Base-by-base conservation (phyloP, 306 rosid genomes). In the Acacia crassicarpa region DNA sequence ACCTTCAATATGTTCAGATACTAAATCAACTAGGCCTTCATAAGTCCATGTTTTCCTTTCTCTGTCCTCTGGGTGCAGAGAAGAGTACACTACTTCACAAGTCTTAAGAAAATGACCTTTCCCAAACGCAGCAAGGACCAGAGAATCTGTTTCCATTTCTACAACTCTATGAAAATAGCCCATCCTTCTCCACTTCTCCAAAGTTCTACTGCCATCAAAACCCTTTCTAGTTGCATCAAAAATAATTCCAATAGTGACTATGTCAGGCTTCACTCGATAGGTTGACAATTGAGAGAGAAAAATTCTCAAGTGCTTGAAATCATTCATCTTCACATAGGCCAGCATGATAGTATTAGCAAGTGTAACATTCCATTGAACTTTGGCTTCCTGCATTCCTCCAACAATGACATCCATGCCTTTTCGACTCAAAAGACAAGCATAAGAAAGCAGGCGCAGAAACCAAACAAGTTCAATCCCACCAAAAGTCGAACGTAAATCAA, bases 71-170 rank as follows among this genome's bases (percentile, higher is more conserved):
- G 90, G 88, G 9, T 83, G 82, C 72, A 91, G 89, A 6, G 87
- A 79, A 72, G 93, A 82, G 86, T 85, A 90, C 35, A 80, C 83
- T 69, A 63, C 80, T 85, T 90, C 94, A 74, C 90, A 89, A 65
- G 80, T 79, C 83, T 79, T 80, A 43, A 90, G 93, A 82, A 93
- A 90, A 78, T 76, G 69, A 15, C 94, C 98, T 83, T 91, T 90
- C 75, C 98, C 98, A 84, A 93, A 93, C 30, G 94, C 87, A 66
- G 86, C 68, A 72, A 93, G 85, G 83, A 91, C 96, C 25, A 91
- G 83, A 38, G 94, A 82, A 89, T 93, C 92, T 3, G 94, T 90
- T 72, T 89, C 75, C 89, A 89, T 89, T 80, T 91, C 91, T 43
- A 86, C 96, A 67, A 67, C 76, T 72, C 79, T 75, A 68, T 79